These are phyloP conservation scores for Leishmania arabica DNA, from an alignment of 208 protist species.

Conservation along the genomic window DNA sequence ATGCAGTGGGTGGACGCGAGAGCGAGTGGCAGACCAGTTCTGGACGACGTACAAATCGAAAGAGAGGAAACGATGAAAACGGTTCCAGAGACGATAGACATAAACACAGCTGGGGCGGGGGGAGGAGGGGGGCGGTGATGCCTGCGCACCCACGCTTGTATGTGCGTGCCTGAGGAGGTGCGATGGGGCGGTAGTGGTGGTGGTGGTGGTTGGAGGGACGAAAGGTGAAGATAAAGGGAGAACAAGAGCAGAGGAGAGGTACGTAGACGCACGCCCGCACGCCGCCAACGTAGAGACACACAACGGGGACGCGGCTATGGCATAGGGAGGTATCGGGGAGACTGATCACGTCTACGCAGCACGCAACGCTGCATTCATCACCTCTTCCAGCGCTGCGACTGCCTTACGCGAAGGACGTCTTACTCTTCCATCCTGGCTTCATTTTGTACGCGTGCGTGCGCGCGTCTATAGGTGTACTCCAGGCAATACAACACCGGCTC, in stretches of 20 bases:
- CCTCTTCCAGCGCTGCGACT: not conserved
- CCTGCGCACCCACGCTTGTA: not conserved
- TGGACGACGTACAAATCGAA: not conserved
- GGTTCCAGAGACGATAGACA: not conserved
- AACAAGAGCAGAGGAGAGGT: not conserved
- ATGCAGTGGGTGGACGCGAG: not conserved
- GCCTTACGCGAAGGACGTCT: not conserved
- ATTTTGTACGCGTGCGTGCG: not conserved
- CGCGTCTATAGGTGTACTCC: not conserved
- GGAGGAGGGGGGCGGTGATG: not conserved
- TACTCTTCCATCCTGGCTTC: not conserved
- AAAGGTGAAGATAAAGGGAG: not conserved
- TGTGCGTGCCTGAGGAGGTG: not conserved
- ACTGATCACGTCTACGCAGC: not conserved
- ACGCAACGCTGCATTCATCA: not conserved
- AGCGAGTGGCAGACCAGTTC: not conserved
- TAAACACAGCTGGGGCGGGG: not conserved
- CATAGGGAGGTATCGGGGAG: not conserved
- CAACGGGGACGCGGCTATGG: not conserved
- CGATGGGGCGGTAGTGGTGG: not conserved
- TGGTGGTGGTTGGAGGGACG: not conserved
- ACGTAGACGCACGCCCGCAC: not conserved
- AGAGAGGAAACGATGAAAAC: no score
- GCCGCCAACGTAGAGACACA: not conserved
- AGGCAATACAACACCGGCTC: not conserved